Conservation (phyloP, 371 early-diverging fungal genomes). For the Apophysomyces elegans region DNA sequence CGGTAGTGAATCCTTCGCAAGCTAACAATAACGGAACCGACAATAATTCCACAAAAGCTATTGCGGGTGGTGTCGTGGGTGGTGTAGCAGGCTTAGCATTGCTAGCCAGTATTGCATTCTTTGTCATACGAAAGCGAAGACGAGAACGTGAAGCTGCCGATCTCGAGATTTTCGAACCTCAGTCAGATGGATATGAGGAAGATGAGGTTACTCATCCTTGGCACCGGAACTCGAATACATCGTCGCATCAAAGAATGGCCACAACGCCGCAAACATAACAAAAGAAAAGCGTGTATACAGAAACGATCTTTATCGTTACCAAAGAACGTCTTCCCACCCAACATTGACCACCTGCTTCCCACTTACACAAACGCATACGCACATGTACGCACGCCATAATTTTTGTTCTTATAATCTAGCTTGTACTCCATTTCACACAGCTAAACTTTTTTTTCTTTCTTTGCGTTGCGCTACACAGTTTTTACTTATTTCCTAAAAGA, state of each 20-base stretch:
- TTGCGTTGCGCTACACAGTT: not conserved
- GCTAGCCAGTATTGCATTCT: constrained; percentile 30
- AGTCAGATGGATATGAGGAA: constrained; percentile 18
- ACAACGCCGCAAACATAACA: not conserved
- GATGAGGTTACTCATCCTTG: constrained; percentile 19
- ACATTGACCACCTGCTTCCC: not conserved
- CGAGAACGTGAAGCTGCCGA: constrained; percentile 21
- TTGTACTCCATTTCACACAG: constrained; percentile 7
- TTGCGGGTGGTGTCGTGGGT: constrained; percentile 42
- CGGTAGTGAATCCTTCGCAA: not conserved
- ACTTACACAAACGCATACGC: not conserved
- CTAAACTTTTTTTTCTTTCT: not conserved
- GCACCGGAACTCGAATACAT: not conserved
- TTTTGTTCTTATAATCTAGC: not conserved
- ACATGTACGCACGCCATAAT: constrained; percentile 6
- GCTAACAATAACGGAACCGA: not conserved
- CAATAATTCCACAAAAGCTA: constrained; percentile 21
- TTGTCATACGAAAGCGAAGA: constrained; percentile 25
- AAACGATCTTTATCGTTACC: too few relatives aligned
- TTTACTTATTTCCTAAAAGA: constrained; percentile 40
- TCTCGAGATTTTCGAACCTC: constrained; percentile 37
- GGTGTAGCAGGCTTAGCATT: constrained; percentile 36
- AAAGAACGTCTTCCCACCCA: too few relatives aligned
- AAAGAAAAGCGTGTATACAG: constrained; percentile 14
- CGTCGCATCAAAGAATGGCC: not conserved